Evolutionary conservation across 2,329 filamentous ascomycete genomes (phyloP).

Genomic region (Domatiomyces globalis): DNA sequence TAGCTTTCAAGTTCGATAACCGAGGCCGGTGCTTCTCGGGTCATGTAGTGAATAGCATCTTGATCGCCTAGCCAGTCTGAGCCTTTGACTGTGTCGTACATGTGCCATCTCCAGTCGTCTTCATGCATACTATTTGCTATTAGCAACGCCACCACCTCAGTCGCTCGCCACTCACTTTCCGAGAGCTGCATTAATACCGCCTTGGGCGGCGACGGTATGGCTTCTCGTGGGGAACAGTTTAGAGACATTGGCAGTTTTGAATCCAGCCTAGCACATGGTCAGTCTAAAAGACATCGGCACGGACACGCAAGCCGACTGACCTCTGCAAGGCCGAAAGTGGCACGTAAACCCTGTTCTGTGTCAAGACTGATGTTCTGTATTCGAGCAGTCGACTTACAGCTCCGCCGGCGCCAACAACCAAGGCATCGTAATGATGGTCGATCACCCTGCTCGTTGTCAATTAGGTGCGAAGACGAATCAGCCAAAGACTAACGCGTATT

Average conservation of each 20-base stretch:
- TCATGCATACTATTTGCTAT: conserved; percentile 30
- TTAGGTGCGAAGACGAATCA: background rate
- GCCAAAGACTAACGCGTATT: background rate
- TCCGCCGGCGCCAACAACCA: conserved; percentile 59
- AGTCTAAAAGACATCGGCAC: background rate
- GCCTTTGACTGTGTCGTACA: conserved; percentile 47
- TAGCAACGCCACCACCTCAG: conserved; percentile 5
- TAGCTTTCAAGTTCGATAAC: conserved; percentile 73
- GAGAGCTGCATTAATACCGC: conserved; percentile 47
- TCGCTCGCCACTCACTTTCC: conserved; percentile 29
- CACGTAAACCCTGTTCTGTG: conserved; percentile 36
- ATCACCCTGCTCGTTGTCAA: conserved; percentile 3
- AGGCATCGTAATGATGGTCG: conserved; percentile 96
- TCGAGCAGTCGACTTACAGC: conserved; percentile 21
- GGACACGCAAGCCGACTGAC: conserved; percentile 2
- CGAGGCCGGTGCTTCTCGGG: conserved; percentile 36
- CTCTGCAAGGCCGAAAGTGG: conserved; percentile 49
- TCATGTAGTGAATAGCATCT: conserved; percentile 48
- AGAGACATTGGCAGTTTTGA: conserved; percentile 51
- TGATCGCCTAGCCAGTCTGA: conserved; percentile 47
- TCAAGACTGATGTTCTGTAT: background rate
- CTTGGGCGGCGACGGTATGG: conserved; percentile 54
- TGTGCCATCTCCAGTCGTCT: conserved; percentile 47
- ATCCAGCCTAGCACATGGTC: conserved; percentile 30
- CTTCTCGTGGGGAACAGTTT: conserved; percentile 51